Conservation (phyloP, 192 early-diverging fungal genomes). For the Dispira parvispora region DNA sequence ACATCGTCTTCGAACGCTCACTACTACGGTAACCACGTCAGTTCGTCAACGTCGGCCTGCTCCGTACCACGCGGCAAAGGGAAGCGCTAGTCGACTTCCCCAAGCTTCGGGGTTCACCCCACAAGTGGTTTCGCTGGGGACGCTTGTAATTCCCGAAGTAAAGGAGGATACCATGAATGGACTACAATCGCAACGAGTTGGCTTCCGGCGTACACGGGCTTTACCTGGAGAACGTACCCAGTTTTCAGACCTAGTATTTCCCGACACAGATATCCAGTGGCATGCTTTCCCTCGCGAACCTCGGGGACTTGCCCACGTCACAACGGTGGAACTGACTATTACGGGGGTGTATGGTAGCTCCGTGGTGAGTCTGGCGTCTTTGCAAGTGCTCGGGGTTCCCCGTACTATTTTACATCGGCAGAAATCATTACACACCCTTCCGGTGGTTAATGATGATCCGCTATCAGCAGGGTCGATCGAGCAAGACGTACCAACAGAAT, state of each 20-base stretch:
- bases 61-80: neutral
- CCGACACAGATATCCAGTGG: neutral
- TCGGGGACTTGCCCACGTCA: neutral
- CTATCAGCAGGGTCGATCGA: neutral
- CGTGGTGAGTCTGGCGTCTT: neutral
- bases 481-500: neutral
- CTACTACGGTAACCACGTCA: neutral
- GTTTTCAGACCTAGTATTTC: neutral
- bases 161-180: neutral
- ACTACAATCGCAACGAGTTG: neutral
- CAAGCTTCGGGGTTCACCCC: neutral
- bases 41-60: neutral
- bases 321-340: neutral
- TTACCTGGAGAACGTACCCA: neutral
- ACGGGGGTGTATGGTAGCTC: neutral
- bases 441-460: neutral
- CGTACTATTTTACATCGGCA: neutral
- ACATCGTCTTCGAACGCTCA: neutral
- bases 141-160: neutral
- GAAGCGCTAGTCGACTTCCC: neutral
- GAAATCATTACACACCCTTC: neutral
- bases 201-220: neutral
- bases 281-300: neutral
- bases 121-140: neutral
- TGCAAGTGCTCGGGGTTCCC: neutral